Evolutionary conservation across 352 stramenopile species (phyloP).

Genomic region (Globisporangium orthogonon): DNA sequence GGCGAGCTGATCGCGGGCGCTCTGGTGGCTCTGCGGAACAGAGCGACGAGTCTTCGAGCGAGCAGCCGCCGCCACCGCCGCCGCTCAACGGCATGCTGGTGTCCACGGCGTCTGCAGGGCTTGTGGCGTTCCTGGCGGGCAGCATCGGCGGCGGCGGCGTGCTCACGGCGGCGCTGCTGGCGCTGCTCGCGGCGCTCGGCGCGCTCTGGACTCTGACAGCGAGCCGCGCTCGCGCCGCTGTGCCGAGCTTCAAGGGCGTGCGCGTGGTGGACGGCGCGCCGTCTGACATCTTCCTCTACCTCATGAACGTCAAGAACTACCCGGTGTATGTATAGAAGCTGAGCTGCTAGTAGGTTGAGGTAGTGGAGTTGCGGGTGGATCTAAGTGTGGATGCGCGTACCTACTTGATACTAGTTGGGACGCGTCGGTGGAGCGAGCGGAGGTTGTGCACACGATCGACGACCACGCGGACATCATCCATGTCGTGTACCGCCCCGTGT

Average conservation of each 20-base stretch:
- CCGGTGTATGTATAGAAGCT: constrained; percentile 18
- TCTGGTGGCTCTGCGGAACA: constrained; percentile 1
- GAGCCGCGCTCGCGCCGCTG: constrained; percentile 25
- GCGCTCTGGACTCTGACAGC: constrained; percentile 55
- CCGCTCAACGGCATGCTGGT: constrained; percentile 51
- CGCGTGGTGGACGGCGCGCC: constrained; percentile 57
- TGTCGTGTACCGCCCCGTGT: constrained; percentile 67
- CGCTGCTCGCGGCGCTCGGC: constrained; percentile 30
- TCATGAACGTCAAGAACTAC: constrained; percentile 72
- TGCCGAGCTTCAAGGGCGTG: constrained; percentile 66
- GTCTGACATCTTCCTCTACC: constrained; percentile 65
- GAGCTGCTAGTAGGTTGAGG: neutral
- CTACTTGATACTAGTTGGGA: constrained; percentile 33
- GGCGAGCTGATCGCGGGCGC: neutral
- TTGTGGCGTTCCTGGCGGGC: constrained; percentile 59
- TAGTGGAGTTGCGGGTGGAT: neutral
- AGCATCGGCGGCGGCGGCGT: constrained; percentile 60
- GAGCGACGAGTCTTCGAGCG: constrained; percentile 5
- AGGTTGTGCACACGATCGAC: constrained; percentile 73
- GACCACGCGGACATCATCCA: constrained; percentile 78
- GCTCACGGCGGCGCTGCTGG: constrained; percentile 38
- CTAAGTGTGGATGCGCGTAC: neutral
- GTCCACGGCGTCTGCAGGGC: constrained; percentile 38
- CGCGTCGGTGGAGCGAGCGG: constrained; percentile 45
- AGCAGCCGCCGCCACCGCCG: constrained; percentile 7